Conservation (phyloP, 129 eudicot species). For the Glebionis coronaria region DNA sequence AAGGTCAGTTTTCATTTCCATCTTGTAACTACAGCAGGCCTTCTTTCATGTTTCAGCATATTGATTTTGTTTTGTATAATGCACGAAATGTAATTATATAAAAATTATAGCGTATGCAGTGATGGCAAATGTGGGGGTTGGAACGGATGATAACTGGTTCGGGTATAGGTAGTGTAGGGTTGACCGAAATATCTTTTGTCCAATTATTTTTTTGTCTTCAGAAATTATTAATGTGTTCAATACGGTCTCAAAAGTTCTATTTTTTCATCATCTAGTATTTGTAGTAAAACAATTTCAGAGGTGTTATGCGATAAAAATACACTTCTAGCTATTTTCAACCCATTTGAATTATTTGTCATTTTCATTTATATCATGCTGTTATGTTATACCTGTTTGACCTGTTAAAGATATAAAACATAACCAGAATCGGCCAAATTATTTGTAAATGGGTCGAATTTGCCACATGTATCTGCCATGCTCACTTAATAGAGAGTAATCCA, state of each 20-base stretch:
- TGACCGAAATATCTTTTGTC: background rate
- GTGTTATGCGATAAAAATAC: slow-evolving; percentile 5
- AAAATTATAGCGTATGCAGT: background rate
- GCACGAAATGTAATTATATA: background rate
- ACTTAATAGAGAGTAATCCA: slow-evolving; percentile 10
- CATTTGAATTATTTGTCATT: background rate
- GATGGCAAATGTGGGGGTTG: background rate
- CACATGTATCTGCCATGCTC: slow-evolving; percentile 10
- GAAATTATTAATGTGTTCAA: background rate
- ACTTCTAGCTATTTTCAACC: background rate
- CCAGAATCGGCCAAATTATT: background rate
- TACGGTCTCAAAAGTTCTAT: background rate
- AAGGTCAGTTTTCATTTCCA: slow-evolving; percentile 42
- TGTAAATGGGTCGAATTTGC: background rate
- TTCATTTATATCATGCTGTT: background rate
- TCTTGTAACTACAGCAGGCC: background rate
- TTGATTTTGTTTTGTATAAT: background rate
- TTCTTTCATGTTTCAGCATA: background rate
- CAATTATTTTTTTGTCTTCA: background rate
- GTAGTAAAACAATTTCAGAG: background rate
- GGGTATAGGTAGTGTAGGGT: background rate
- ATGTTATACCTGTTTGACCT: background rate
- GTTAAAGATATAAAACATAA: slow-evolving; percentile 8
- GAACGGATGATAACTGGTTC: background rate
- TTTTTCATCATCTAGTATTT: background rate